A percentile compares a stretch with the other conserved stretches of the same genome.
These are phyloP conservation scores for Symbiodinium pilosum DNA, from an alignment of 73 alveolate species.

Conservation along the genomic window DNA sequence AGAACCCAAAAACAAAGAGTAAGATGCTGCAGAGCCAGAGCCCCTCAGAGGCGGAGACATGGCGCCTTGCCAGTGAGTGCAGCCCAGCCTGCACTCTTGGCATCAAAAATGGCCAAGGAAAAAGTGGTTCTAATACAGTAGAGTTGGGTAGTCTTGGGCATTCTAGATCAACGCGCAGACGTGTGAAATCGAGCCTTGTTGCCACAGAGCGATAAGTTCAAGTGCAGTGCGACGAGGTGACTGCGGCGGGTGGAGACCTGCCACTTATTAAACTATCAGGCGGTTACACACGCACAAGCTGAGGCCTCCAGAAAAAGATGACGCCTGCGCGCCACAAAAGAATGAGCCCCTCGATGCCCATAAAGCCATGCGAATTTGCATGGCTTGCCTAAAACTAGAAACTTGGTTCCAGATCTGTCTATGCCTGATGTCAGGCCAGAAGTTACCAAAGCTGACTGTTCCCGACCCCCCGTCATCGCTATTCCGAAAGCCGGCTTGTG, in stretches of 20 bases:
- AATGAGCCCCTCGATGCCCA: no score
- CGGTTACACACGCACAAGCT: no score
- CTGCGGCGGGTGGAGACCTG: constrained; percentile 64
- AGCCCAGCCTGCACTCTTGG: constrained; percentile 50
- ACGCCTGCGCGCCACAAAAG: no score
- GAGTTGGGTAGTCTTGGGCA: no score
- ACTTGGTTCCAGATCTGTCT: neutral
- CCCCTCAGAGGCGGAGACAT: constrained; percentile 34
- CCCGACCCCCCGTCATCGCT: neutral
- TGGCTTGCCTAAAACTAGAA: no score
- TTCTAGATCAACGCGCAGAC: no score
- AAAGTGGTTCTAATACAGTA: neutral
- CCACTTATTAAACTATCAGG: neutral
- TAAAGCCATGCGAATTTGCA: no score
- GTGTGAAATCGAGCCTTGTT: constrained; percentile 43
- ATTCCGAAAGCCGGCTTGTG: neutral
- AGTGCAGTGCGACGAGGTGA: constrained; percentile 56
- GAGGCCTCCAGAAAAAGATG: no score
- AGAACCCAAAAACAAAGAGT: no score
- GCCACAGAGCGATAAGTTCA: constrained; percentile 78
- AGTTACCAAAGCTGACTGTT: neutral
- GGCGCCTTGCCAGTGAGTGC: constrained; percentile 50
- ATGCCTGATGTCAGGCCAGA: neutral
- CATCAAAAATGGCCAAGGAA: no score
- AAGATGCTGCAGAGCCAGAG: no score